Base-by-base conservation (phyloP, 805 yeast genomes). In the Ogataea pini region DNA sequence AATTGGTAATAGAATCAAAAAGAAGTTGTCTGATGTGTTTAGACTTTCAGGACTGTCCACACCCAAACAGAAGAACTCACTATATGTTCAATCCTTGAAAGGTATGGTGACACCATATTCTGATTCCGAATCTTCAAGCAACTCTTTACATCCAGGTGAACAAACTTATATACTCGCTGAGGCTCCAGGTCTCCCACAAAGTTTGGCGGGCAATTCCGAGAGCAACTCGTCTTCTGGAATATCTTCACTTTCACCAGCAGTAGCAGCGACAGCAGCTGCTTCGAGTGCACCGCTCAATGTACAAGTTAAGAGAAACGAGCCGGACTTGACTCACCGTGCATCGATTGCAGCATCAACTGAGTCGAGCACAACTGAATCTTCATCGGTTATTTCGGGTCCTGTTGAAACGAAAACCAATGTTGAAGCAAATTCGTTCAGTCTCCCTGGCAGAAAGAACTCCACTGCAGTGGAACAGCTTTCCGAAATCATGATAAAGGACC, bases 1-100 rank as follows among this genome's bases (percentile, higher is more conserved):
- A n/a, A 76, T 89, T 42, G 91, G 90, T 7, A 77, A 80, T 43
- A 74, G 83, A 46, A 73, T 89, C 36, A 79, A 73, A 56, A 76
- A 72, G 49, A 75, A 78, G 20, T 59, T 83, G 4, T 67, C 76
- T 4, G 72, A 72, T 41, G 82, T 79, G 1, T 62, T 62, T 40
- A 51, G 49, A 34, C 41, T 54, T 39, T 36, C 60, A 2, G 58
- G 60, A 1, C 44, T 54, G 18, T 42, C 57, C 1, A 44, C 49
- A 7, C 52, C 52, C 12, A 56, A 49, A 25, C 51, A 44, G 17
- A 52, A 38, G 18, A 46, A 43, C n/a, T 49, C 56, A 5, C 46
- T 52, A 8, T 54, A 56, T 42, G 50, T 52, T 27, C 55, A 51
- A 20, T 55, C 58, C 7, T 40, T 50, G 27, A 55, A 51, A 36